A percentile compares a stretch with the other conserved stretches of the same genome.
Evolutionary conservation across 306 rosid genomes (phyloP).

Genomic region (Erythrophleum fordii): DNA sequence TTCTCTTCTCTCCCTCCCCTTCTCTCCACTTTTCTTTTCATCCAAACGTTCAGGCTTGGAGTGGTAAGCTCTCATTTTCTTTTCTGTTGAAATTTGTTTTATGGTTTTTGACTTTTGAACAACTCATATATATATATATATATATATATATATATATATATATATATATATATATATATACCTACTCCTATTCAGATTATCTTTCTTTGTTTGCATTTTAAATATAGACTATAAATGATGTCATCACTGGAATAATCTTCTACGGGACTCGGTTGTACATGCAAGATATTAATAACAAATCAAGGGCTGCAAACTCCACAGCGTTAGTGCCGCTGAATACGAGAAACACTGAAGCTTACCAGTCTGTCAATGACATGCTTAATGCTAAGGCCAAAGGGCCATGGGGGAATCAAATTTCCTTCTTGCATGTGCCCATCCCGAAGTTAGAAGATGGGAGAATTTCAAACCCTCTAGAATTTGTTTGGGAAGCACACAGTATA

Average conservation of each 20-base stretch:
- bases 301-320: slow-evolving; percentile 49
- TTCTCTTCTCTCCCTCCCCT: too few relatives aligned
- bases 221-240: slow-evolving; percentile 63
- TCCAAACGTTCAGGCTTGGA: neutral
- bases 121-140: neutral
- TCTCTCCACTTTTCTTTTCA: too few relatives aligned
- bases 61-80: neutral
- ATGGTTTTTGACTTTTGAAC: neutral
- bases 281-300: slow-evolving; percentile 45
- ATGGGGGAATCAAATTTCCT: slow-evolving; percentile 65
- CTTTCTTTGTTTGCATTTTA: too few relatives aligned
- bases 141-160: too few relatives aligned
- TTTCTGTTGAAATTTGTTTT: neutral
- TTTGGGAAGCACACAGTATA: slow-evolving; percentile 45
- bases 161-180: neutral
- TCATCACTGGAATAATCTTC: slow-evolving; percentile 51
- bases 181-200: neutral
- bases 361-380: slow-evolving; percentile 56
- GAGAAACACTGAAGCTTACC: slow-evolving; percentile 54
- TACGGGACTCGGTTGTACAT: slow-evolving; percentile 58
- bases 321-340: slow-evolving; percentile 66
- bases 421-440: slow-evolving; percentile 59
- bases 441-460: slow-evolving; percentile 33
- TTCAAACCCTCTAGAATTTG: slow-evolving; percentile 55
- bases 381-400: slow-evolving; percentile 45